Percentiles rank a stretch among this genome's conserved stretches.
Evolutionary conservation across 169 alveolate genomes (phyloP).

Genomic region (Babesia gibsoni): DNA sequence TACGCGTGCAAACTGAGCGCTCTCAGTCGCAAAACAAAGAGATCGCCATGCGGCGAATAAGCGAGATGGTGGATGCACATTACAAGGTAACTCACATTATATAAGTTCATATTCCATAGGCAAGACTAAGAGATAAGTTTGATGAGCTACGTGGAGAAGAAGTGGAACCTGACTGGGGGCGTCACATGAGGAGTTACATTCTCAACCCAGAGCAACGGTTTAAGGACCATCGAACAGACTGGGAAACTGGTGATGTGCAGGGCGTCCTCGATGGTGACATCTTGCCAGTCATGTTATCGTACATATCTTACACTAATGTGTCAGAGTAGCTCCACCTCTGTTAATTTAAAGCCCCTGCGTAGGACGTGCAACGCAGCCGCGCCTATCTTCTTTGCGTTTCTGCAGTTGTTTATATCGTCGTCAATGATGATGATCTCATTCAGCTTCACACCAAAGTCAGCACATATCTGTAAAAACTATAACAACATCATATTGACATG

Average conservation of each 20-base stretch:
- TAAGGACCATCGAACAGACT: slow-evolving; percentile 64
- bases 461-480: slow-evolving; percentile 19
- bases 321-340: slow-evolving; percentile 30
- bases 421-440: slow-evolving; percentile 62
- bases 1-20: slow-evolving; percentile 72
- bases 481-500: not conserved
- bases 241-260: slow-evolving; percentile 38
- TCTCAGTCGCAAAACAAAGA: slow-evolving; percentile 69
- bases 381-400: slow-evolving; percentile 53
- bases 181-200: slow-evolving; percentile 62
- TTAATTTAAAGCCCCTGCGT: slow-evolving; percentile 50
- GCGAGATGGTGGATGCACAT: slow-evolving; percentile 64
- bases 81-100: slow-evolving; percentile 22
- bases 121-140: slow-evolving; percentile 32
- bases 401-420: slow-evolving; percentile 64
- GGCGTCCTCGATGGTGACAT: slow-evolving; percentile 60
- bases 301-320: slow-evolving; percentile 2
- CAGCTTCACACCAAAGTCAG: slow-evolving; percentile 34
- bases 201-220: slow-evolving; percentile 63
- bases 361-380: slow-evolving; percentile 56
- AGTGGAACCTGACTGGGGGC: slow-evolving; percentile 60
- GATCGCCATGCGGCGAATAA: slow-evolving; percentile 68
- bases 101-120: not conserved
- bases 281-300: slow-evolving; percentile 47
- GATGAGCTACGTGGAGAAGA: slow-evolving; percentile 59